Base-by-base conservation (phyloP, 2,329 filamentous ascomycete species). In the Exophiala sp. region DNA sequence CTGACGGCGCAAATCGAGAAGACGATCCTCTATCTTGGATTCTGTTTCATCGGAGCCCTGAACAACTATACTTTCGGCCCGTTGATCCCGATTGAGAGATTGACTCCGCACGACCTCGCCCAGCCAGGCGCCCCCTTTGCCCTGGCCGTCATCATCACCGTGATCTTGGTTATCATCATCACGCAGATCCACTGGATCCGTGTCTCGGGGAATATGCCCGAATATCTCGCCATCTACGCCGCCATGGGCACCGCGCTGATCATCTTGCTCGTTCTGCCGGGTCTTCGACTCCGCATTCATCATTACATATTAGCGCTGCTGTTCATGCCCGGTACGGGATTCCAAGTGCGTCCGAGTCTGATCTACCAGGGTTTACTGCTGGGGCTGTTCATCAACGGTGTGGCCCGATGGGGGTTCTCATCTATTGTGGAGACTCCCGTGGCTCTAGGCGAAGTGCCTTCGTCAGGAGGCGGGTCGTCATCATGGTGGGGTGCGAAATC, bases 351-450 rank as follows among this genome's bases (percentile, higher is more conserved):
- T 0, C 86, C 88, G 0, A 84, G 83, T 0, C 73, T 97, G 7
- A 67, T 95, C 1, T 97, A 93, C 63, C 91, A 97, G 66, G 93
- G 93, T 9, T 73, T 98, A 1, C 74, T 98, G 0, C 72, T 97
- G 6, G 93, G 93, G 0, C 77, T 97, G 0, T 97, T 96, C 67
- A 83, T 96, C 70, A 96, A 96, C 65, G 91, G 93, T 45, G 82
- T 94, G 52, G 91, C 90, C 2, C 79, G 91, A 37, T 97, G 93
- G 93, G 90, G 90, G 0, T 98, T 95, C 66, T 90, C 88, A 55
- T 78, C 85, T 1, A 81, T 98, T 40, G 77, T 98, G 13, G 84
- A 98, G 68, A 97, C 93, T 0, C 80, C 86, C 0, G 76, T 69
- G 0, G 81, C 82, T 1, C 70, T 98, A 19, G 74, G 78, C 8